A percentile compares a stretch with the other conserved stretches of the same genome.
phyloP scores from a whole-genome alignment of 2,329 filamentous ascomycete species.

The Diplodia corticola region DNA sequence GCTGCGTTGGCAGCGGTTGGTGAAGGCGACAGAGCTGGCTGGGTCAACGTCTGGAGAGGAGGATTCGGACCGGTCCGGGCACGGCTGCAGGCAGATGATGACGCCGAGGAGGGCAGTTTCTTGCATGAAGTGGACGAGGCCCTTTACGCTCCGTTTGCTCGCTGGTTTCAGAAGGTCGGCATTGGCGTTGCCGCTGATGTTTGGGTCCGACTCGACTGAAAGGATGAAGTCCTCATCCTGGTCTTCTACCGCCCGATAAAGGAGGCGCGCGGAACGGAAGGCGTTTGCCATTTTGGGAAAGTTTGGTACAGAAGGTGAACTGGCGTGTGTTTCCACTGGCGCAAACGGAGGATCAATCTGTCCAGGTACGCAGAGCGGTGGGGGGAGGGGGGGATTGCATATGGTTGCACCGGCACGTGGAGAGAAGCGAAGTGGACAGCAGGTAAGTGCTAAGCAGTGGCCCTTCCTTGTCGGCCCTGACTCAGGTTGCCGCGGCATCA shows the following conservation, averaged over 20 bases:
- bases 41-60: background rate
- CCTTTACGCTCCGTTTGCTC: background rate
- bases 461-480: conserved; percentile 7
- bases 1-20: too few species aligned
- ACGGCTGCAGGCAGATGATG: conserved; percentile 5
- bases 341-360: too few species aligned
- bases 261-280: conserved; percentile 3
- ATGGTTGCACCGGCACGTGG: background rate
- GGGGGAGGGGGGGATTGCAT: background rate
- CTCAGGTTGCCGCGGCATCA: background rate
- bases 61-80: background rate
- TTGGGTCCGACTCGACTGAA: conserved; percentile 1
- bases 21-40: background rate
- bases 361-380: too few species aligned
- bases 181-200: background rate
- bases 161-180: conserved; percentile 1
- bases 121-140: background rate
- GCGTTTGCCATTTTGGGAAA: background rate
- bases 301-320: background rate
- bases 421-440: background rate
- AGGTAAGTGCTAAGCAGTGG: background rate
- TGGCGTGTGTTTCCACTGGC: background rate
- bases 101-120: background rate
- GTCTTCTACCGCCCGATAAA: conserved; percentile 11
- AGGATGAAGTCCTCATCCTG: background rate